These are phyloP conservation scores for Luffa acutangula DNA, from an alignment of 306 rosid genomes.

Conservation along the genomic window DNA sequence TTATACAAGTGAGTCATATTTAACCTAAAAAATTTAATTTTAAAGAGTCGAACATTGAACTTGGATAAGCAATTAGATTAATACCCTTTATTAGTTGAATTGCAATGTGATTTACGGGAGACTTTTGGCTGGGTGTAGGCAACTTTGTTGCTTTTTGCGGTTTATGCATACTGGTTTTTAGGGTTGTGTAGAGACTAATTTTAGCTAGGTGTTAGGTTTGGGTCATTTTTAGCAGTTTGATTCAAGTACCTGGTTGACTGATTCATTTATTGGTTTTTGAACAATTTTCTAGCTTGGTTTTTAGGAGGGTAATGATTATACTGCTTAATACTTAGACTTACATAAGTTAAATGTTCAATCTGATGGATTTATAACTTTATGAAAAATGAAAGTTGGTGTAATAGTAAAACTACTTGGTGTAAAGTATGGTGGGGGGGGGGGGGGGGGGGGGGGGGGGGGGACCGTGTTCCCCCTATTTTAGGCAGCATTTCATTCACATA, in stretches of 20 bases:
- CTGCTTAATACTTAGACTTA: background rate
- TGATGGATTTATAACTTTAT: background rate
- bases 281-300: background rate
- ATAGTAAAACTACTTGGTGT: background rate
- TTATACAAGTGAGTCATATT: too few species aligned
- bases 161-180: background rate
- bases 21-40: too few species aligned
- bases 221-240: background rate
- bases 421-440: background rate
- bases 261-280: background rate
- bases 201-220: background rate
- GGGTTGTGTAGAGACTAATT: background rate
- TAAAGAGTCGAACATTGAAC: too few species aligned
- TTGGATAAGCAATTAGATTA: too few species aligned
- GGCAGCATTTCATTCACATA: too few species aligned
- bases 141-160: too few species aligned
- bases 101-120: too few species aligned
- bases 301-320: background rate
- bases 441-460: too few species aligned
- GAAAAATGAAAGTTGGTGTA: background rate
- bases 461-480: too few species aligned
- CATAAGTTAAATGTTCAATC: background rate
- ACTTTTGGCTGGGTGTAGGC: too few species aligned
- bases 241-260: background rate
- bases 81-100: too few species aligned